Base-by-base conservation (phyloP, 2,329 filamentous ascomycete genomes). In the Fusarium begoniae region DNA sequence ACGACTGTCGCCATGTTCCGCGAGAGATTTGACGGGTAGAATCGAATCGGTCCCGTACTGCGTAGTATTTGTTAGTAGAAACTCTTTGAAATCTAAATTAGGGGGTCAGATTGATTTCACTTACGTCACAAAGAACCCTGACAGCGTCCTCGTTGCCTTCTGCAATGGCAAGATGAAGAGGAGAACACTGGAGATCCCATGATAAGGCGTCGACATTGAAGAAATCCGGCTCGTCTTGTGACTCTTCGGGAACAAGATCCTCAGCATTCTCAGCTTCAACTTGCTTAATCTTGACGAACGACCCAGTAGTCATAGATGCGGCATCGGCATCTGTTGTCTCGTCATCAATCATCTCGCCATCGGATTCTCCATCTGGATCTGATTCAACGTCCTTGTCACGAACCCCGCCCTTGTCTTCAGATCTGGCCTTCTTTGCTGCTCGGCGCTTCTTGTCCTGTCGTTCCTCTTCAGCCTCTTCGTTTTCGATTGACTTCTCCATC, bases 141-240 rank as follows among this genome's bases (percentile, higher is more conserved):
- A 96, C 93, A 17, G 91, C 88, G 8, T 92, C 87, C 32, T 88
- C 84, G 73, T 96, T 91, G 1, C 93, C 94, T 68, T 90, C 89
- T 4, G 93, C 80, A 69, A 97, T 94, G 13, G 94, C 94, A 35
- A 95, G 87, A 80, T 97, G 94, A 10, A 97, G 85, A 4, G 94
- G 90, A 18, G 92, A 93, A 65, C 90, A 89, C 9, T 91, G 90
- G 10, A 87, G 88, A 76, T 97, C 94, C 94, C 94, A 97, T 3
- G 93, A 90, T n/a, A 93, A 79, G 3, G 92, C 88, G 73, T 97
- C 91, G 68, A 95, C 87, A 74, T 96, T 90, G 80, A 93, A 96
- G 59, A 95, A 88, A 81, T 97, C 94, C 2, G 94, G 93, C 26
- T 93, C 92, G 15, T 92, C 87, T 4, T 90, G 86, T 13, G 78